Conservation (phyloP, 352 stramenopile species). For the Globisporangium splendens region DNA sequence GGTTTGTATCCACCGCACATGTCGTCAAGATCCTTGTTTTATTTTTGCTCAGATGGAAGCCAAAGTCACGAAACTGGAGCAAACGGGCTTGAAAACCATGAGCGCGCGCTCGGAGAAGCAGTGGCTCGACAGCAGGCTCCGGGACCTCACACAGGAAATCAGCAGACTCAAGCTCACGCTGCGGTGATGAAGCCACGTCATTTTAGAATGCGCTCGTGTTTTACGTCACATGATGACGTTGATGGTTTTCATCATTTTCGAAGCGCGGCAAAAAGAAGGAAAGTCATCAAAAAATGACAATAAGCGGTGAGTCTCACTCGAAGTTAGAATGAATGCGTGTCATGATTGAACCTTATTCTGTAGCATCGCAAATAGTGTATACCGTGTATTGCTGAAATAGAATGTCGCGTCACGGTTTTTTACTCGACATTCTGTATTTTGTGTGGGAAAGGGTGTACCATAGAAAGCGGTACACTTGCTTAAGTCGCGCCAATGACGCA, state of each 20-base stretch:
- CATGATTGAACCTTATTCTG: not conserved
- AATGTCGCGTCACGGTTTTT: not conserved
- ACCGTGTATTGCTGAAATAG: not conserved
- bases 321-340: no score
- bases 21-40: not conserved
- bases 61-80: slow-evolving; percentile 38
- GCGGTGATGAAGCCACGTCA: slow-evolving; percentile 10
- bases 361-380: no score
- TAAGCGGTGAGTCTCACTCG: not conserved
- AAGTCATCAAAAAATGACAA: not conserved
- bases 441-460: not conserved
- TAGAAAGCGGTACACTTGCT: not conserved
- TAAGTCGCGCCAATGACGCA: not conserved
- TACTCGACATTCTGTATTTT: no score
- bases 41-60: slow-evolving; percentile 24
- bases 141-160: slow-evolving; percentile 26
- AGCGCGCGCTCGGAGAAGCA: slow-evolving; percentile 33
- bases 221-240: not conserved
- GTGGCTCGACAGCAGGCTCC: slow-evolving; percentile 26
- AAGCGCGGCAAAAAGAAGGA: not conserved
- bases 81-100: slow-evolving; percentile 38
- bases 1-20: no score
- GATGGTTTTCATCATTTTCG: not conserved
- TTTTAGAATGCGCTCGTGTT: not conserved
- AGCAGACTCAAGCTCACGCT: slow-evolving; percentile 30